Base-by-base conservation (phyloP, 169 alveolate species). In the Ichthyophthirius multifiliis region DNA sequence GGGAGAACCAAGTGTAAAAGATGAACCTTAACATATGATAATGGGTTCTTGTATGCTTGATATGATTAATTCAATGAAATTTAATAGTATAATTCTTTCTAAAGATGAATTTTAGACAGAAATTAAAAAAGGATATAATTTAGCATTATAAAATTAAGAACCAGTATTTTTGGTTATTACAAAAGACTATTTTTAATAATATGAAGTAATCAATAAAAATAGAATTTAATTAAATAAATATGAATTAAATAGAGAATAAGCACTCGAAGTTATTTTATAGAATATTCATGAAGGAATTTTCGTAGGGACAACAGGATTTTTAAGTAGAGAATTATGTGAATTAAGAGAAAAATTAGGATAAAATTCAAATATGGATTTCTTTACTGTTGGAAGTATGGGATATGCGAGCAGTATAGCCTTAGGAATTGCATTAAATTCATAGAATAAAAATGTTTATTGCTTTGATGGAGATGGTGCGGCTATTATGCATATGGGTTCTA, bases 401-500 rank as follows among this genome's bases (percentile, higher is more conserved):
- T 93, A 92, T 82, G 90, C 92, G 18, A 83, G 92, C 16, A 76
- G 89, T 23, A 89, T 89, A 34, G 94, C 93, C 23, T 65, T 87
- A 43, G 96, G 96, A 48, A 82, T 82, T 73, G 81, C 86, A 31
- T 44, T 67, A 47, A 81, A 62, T 48, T 81, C 76, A 64, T 74
- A 55, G 55, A 65, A 67, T 9, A 67, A 76, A 43, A 74, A 84
- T 48, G 91, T 92, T 1, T 82, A 77, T 62, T 88, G 94, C 62
- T 81, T 92, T 43, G 96, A 92, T 84, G 96, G 96, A 18, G 96
- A 92, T 80, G 96, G 96, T 7, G 96, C 94, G 7, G 84, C 85
- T 35, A 43, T 92, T 9, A 92, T 92, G 96, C 96, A 92, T 74
- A 47, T 92, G 87, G 96, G 96, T 10, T 79, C 92, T 18, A 82